Percentiles rank a stretch among this genome's conserved stretches.
Evolutionary conservation across 2,329 filamentous ascomycete species (phyloP).

Genomic region (Decorospora gaudefroyi): DNA sequence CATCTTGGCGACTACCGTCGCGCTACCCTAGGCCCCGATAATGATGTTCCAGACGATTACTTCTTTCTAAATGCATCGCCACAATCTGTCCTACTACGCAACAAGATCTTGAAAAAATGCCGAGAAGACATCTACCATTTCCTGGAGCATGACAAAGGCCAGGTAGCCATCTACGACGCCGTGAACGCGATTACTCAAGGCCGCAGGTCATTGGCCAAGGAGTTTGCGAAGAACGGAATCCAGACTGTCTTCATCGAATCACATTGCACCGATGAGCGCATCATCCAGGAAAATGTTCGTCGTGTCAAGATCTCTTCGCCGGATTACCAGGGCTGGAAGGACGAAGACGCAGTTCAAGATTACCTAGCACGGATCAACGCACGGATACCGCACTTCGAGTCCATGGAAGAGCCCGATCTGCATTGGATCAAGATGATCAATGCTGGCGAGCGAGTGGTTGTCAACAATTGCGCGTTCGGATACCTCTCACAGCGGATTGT

Average conservation of each 20-base stretch:
- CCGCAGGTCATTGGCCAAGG: conserved; percentile 83
- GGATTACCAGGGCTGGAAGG: conserved; percentile 91
- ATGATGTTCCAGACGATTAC: conserved; percentile 91
- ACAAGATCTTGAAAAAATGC: conserved; percentile 97
- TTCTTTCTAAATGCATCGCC: conserved; percentile 96
- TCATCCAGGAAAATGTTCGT: conserved; percentile 94
- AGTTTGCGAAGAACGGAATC: conserved; percentile 97
- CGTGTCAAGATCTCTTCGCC: conserved; percentile 98
- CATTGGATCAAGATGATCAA: conserved; percentile 99
- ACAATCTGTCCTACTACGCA: conserved; percentile 86
- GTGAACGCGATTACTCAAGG: conserved; percentile 89
- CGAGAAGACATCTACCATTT: conserved; percentile 96
- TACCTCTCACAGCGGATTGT: conserved; percentile 97
- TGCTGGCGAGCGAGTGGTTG: conserved; percentile 86
- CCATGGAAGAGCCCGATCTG: conserved; percentile 89
- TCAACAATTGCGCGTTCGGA: conserved; percentile 96
- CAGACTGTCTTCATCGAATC: conserved; percentile 97
- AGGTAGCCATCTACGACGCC: conserved; percentile 97
- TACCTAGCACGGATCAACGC: conserved; percentile 89
- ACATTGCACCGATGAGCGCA: conserved; percentile 87
- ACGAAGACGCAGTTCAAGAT: conserved; percentile 87
- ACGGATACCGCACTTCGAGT: conserved; percentile 94
- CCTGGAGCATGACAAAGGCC: conserved; percentile 94
- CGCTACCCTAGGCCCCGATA: conserved; percentile 81
- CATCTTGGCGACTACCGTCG: conserved; percentile 95